Percentiles rank a stretch among this genome's conserved stretches.
These are phyloP conservation scores for Metschnikowia peoriensis DNA, from an alignment of 805 yeast species.

Conservation along the genomic window DNA sequence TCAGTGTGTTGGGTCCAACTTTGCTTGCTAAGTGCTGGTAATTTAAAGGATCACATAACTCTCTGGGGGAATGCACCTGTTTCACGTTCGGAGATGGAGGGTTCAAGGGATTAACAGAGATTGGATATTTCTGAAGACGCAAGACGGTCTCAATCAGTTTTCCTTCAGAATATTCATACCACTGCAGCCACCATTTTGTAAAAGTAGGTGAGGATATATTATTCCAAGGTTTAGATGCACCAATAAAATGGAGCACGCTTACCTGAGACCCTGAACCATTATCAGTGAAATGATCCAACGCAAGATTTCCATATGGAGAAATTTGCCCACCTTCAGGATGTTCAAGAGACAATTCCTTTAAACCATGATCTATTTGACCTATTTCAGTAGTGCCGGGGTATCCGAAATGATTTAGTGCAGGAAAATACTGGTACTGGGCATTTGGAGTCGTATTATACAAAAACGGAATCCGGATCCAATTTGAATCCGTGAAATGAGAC, in stretches of 20 bases:
- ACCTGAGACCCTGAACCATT: slow-evolving; percentile 25
- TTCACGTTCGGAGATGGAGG: background rate
- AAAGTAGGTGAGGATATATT: slow-evolving; percentile 19
- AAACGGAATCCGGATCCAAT: slow-evolving; percentile 78
- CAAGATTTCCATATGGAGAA: slow-evolving; percentile 7
- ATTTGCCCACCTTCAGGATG: background rate
- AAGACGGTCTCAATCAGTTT: slow-evolving; percentile 23
- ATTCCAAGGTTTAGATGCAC: slow-evolving; percentile 59
- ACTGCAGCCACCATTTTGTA: slow-evolving; percentile 39
- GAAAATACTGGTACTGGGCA: slow-evolving; percentile 64
- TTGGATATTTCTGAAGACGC: slow-evolving; percentile 1
- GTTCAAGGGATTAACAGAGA: slow-evolving; percentile 4
- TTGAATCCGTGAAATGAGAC: slow-evolving; percentile 12
- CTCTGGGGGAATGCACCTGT: slow-evolving; percentile 15
- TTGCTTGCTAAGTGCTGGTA: slow-evolving; percentile 23
- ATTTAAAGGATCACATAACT: slow-evolving; percentile 31
- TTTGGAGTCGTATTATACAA: slow-evolving; percentile 76
- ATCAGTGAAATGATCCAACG: slow-evolving; percentile 8
- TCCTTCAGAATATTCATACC: slow-evolving; percentile 32
- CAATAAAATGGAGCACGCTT: slow-evolving; percentile 66
- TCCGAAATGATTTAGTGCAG: slow-evolving; percentile 59
- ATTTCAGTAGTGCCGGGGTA: background rate
- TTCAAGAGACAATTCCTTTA: background rate
- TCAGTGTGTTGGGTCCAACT: background rate
- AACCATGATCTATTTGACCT: background rate